phyloP scores from a whole-genome alignment of 2,329 filamentous ascomycete genomes.

The Xylaria sp. region DNA sequence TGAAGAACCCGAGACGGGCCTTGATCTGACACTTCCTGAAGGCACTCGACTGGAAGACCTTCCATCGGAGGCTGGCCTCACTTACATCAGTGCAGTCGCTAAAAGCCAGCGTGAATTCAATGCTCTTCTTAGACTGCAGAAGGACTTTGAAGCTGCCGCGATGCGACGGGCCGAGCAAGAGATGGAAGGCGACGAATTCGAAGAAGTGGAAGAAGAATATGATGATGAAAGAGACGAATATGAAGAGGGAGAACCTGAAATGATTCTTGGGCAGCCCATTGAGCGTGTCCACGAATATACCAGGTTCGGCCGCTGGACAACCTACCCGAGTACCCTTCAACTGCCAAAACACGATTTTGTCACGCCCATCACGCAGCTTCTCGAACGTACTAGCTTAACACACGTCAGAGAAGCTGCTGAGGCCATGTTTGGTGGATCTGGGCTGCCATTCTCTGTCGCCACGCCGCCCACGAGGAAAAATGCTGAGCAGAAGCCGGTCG shows the following conservation, averaged over 20 bases:
- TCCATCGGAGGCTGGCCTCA: constrained; percentile 34
- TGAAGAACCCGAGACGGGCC: constrained; percentile 23
- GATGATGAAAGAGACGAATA: constrained; percentile 30
- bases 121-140: constrained; percentile 50
- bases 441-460: constrained; percentile 70
- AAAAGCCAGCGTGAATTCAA: constrained; percentile 52
- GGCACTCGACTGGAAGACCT: constrained; percentile 22
- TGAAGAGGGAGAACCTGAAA: constrained; percentile 34
- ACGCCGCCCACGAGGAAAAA: constrained; percentile 56
- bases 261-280: constrained; percentile 28
- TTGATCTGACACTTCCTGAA: constrained; percentile 12
- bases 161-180: constrained; percentile 32
- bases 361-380: constrained; percentile 61
- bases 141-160: constrained; percentile 48
- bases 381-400: constrained; percentile 62
- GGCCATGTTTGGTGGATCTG: constrained; percentile 67
- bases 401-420: constrained; percentile 72
- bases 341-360: constrained; percentile 66
- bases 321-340: constrained; percentile 66
- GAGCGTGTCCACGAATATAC: constrained; percentile 70
- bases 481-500: constrained; percentile 58
- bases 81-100: constrained; percentile 45
- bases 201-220: constrained; percentile 30
- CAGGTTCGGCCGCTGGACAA: constrained; percentile 65
- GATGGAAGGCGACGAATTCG: constrained; percentile 7